phyloP scores from a whole-genome alignment of 371 early-diverging fungal species.

The Syncephalastrum contaminatum region DNA sequence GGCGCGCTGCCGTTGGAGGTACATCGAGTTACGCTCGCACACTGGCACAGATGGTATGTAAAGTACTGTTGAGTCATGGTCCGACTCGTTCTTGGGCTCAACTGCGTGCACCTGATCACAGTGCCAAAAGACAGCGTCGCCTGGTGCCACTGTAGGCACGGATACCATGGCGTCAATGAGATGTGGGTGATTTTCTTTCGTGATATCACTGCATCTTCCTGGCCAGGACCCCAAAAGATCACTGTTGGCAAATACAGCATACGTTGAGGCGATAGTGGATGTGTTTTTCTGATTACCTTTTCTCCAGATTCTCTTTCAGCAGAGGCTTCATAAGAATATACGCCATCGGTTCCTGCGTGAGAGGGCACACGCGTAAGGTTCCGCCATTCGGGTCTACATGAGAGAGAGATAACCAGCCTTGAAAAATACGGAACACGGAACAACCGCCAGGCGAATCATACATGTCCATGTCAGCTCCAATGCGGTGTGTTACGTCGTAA shows the following conservation, averaged over 20 bases:
- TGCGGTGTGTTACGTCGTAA: constrained; percentile 35
- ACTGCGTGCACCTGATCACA: constrained; percentile 38
- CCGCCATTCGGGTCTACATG: constrained; percentile 29
- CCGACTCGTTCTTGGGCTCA: constrained; percentile 25
- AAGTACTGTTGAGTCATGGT: constrained; percentile 28
- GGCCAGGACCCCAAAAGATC: constrained; percentile 34
- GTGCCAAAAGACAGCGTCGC: constrained; percentile 41
- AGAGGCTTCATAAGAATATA: constrained; percentile 39
- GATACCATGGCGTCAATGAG: constrained; percentile 31
- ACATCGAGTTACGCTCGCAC: constrained; percentile 32
- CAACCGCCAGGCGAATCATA: constrained; percentile 29
- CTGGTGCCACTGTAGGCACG: constrained; percentile 26
- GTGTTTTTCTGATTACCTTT: background rate
- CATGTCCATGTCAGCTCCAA: constrained; percentile 29
- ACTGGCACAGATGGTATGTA: constrained; percentile 32
- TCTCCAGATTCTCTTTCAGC: constrained; percentile 17
- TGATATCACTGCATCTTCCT: constrained; percentile 27
- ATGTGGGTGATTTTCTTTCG: constrained; percentile 21
- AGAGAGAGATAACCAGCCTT: constrained; percentile 34
- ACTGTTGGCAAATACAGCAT: background rate
- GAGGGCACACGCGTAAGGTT: constrained; percentile 32
- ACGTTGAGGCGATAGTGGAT: too few relatives aligned
- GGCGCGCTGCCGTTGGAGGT: constrained; percentile 20
- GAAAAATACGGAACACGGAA: constrained; percentile 36
- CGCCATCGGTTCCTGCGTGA: constrained; percentile 29